Percentiles rank a stretch among this genome's conserved stretches.
These are phyloP conservation scores for Penstemon barbatus DNA, from an alignment of 257 asterid genomes.

Conservation along the genomic window DNA sequence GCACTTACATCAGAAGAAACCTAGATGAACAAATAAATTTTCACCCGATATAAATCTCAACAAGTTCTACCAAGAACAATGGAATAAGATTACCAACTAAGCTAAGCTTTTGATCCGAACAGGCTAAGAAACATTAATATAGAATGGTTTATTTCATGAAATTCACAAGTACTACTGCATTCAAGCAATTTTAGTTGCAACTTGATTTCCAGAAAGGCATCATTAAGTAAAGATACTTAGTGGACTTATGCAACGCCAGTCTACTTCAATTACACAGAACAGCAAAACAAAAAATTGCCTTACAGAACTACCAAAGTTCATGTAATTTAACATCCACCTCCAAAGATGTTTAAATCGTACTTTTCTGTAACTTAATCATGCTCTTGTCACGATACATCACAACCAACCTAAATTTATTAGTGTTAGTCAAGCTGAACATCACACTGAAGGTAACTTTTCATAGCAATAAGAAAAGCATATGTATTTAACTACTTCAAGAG, in stretches of 20 bases:
- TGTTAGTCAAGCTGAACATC: conserved; percentile 7
- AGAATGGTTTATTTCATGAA: too few species aligned
- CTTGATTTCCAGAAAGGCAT: too few species aligned
- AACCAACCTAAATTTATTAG: background rate
- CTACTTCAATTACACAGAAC: background rate
- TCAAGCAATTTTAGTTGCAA: too few species aligned
- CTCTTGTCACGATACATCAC: background rate
- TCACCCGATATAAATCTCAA: conserved; percentile 1
- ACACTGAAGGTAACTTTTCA: background rate
- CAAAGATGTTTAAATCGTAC: background rate
- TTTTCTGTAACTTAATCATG: background rate
- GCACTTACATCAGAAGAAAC: background rate
- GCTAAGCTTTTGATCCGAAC: background rate
- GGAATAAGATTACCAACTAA: background rate
- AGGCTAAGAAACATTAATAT: too few species aligned
- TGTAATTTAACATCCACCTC: background rate
- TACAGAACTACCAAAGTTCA: background rate
- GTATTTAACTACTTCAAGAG: background rate
- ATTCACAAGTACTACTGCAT: too few species aligned
- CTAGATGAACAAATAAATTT: background rate
- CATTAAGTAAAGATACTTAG: background rate
- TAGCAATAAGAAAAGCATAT: conserved; percentile 4
- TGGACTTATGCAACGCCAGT: background rate
- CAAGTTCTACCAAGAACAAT: background rate
- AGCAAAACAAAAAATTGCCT: background rate